Base-by-base conservation (phyloP, 768 basidiomycete species). In the Pleurotus ostreatus region DNA sequence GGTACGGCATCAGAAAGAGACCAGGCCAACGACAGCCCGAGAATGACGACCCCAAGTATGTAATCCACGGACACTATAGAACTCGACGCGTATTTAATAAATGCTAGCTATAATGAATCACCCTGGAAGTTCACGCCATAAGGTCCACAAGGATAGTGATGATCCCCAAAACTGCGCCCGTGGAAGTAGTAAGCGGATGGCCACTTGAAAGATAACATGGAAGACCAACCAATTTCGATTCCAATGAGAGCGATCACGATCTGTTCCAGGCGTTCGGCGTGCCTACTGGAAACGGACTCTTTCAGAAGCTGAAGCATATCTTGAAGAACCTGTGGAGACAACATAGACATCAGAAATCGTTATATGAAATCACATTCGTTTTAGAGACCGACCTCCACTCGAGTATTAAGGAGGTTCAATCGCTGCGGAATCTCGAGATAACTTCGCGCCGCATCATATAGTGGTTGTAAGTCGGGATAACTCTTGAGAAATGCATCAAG, bases 231-330 rank as follows among this genome's bases (percentile, higher is more conserved):
- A 55, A 94, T 94, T 71, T 93, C 92, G 51, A 95, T 88, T 40
- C 74, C 94, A 66, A 97, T 96, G 55, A 97, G 76, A 49, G 84
- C 85, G 59, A 97, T 96, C 60, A 97, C 90, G 56, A 97, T 93
- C 68, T 92, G 90, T 69, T 97, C 94, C 6, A 97, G 78, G 22
- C 92, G 82, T 70, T 97, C 94, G 1, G 92, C 85, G 65, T 97
- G 93, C 63, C 86, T 84, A 61, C 86, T 93, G 23, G 92, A 92
- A 22, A 96, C 94, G 9, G 92, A 91, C 71, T 97, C 95, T 70
- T 98, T 98, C 52, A 98, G 75, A 51, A 98, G 81, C 66, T 94
- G 89, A 9, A 98, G 82, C 91, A 98, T 96, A 69, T 98, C 95
- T 78, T 98, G 95, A 37, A 98, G 73, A 49, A 98, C 91, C 92